Base-by-base conservation (phyloP, 2,329 filamentous ascomycete genomes). In the Cytospora paraplurivora region DNA sequence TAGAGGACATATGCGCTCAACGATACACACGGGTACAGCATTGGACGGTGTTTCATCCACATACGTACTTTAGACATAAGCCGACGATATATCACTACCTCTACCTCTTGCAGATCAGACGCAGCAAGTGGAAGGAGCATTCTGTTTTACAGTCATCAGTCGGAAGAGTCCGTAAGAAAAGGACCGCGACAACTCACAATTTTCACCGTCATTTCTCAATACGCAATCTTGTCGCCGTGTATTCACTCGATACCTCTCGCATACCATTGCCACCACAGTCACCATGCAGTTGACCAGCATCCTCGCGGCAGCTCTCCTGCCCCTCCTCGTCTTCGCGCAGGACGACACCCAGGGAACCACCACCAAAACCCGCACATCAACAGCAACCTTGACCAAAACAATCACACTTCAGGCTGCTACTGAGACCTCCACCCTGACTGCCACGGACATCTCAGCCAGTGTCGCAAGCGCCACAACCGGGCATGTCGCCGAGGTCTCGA, bases 281-380 rank as follows among this genome's bases (percentile, higher is more conserved):
- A 70, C 53, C 63, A 82, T 82, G 79, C 78, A 78, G 66, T 68
- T 82, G 69, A 73, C 75, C 54, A 73, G 79, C 35, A 69, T 86
- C 65, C 63, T 81, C 70, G 72, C 82, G 65, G 79, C 80, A 66
- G 72, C 78, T 66, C 71, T 82, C 67, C 78, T 87, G 71, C 84
- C 85, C 69, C 76, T 84, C 59, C 72, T 85, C 71, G 84, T 82
- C 65, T 69, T 83, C 59, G 83, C 83, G 44, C 72, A 77, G 58
- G 74, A 72, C 38, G 70, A 72, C 62, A 70, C 71, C 32, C 78
- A 79, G 51, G 77, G 80, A 19, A 82, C 80, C 27, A 76, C 76
- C 55, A 85, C 83, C 19, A 77, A 77, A 33, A 86, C 83, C 49
- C 76, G 77, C 62, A 81, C 79, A 53, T 71, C 83, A 72, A 81